A percentile compares a stretch with the other conserved stretches of the same genome.
phyloP scores from a whole-genome alignment of 225 moss, liverwort and hornwort genomes.

The Asterella californica region DNA sequence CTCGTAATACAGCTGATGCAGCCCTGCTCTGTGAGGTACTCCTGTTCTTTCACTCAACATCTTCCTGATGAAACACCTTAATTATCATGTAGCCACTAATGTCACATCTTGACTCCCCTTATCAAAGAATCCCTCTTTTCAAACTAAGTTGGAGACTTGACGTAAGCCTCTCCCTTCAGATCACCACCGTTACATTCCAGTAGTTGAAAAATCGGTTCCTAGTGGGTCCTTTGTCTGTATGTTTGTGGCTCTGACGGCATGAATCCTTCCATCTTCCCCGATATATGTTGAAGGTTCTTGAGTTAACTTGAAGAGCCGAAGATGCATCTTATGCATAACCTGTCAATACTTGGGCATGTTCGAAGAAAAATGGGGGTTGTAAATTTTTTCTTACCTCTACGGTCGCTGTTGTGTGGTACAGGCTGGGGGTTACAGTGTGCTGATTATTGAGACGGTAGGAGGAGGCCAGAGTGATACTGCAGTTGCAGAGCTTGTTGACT shows the following conservation, averaged over 20 bases:
- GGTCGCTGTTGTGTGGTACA: not conserved
- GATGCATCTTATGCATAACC: not conserved
- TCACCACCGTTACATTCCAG: not conserved
- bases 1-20: slow-evolving; percentile 42
- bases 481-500: slow-evolving; percentile 39
- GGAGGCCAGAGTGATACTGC: slow-evolving; percentile 43
- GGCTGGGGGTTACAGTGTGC: slow-evolving; percentile 36
- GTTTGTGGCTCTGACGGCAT: not conserved
- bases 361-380: too few species aligned
- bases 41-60: not conserved
- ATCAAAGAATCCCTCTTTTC: not conserved
- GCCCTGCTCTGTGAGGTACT: slow-evolving; percentile 39
- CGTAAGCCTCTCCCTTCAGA: not conserved
- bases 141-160: not conserved
- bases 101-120: not conserved
- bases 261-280: not conserved
- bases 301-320: not conserved
- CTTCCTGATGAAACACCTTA: not conserved
- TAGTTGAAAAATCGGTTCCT: not conserved
- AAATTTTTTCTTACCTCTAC: not conserved
- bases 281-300: not conserved
- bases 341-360: not conserved
- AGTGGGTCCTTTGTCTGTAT: not conserved
- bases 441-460: slow-evolving; percentile 40
- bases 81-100: not conserved